phyloP scores from a whole-genome alignment of 176 grass and related monocot genomes.

The Areca catechu region DNA sequence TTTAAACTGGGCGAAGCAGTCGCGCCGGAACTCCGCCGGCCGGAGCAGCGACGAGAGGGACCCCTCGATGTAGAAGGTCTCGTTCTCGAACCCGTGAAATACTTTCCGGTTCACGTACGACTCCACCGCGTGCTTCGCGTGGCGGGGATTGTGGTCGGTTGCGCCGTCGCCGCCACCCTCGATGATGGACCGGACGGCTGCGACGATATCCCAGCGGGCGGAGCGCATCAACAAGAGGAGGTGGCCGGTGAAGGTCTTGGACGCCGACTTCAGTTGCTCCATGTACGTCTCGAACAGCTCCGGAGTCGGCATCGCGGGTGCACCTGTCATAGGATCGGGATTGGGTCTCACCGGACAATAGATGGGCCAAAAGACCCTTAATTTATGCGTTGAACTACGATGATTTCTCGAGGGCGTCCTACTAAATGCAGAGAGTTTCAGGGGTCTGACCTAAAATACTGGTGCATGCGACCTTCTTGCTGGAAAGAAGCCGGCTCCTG shows the following conservation, averaged over 20 bases:
- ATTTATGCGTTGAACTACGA: no score
- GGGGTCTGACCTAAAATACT: conserved; percentile 10
- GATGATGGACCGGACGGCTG: conserved; percentile 60
- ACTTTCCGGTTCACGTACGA: conserved; percentile 54
- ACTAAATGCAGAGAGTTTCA: no score
- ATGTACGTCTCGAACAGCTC: conserved; percentile 63
- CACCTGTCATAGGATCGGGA: not conserved
- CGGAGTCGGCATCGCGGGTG: conserved; percentile 30
- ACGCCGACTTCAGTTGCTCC: conserved; percentile 50
- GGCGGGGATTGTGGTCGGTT: conserved; percentile 20
- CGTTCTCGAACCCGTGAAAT: conserved; percentile 87
- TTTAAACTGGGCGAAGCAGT: conserved; percentile 59
- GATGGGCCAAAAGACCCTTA: not conserved
- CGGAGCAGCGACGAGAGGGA: conserved; percentile 86
- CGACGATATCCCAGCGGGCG: conserved; percentile 45
- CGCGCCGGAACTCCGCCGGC: conserved; percentile 62
- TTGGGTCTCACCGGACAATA: no score
- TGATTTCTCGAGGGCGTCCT: no score
- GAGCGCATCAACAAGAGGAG: conserved; percentile 54
- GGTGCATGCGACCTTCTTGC: conserved; percentile 19
- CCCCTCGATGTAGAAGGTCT: conserved; percentile 94
- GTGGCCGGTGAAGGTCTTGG: conserved; percentile 62
- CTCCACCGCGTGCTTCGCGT: conserved; percentile 78
- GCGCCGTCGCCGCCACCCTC: conserved; percentile 17
- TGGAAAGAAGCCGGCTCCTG: conserved; percentile 33